Conservation (phyloP, 208 protist species). For the Wallacemonas sp. region DNA sequence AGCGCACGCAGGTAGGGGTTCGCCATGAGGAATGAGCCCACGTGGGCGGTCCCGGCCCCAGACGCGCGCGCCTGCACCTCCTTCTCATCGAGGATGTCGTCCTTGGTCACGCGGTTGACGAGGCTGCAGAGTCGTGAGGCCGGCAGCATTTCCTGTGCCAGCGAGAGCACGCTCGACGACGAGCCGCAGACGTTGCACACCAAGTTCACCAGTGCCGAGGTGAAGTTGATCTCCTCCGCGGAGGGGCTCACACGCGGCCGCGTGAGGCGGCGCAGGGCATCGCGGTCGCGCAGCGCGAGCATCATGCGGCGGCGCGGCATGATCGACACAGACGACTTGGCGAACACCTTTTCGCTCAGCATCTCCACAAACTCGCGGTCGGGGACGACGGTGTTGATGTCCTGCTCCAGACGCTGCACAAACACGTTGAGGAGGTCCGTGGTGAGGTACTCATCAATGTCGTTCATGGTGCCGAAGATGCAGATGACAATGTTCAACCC, state of each 20-base stretch:
- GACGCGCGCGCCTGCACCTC: conserved; percentile 12
- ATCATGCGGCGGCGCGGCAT: conserved; percentile 70
- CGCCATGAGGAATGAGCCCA: conserved; percentile 44
- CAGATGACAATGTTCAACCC: conserved; percentile 64
- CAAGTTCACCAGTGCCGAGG: conserved; percentile 62
- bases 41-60: not conserved
- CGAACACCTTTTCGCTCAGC: conserved; percentile 60
- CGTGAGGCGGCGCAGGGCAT: conserved; percentile 46
- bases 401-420: conserved; percentile 40
- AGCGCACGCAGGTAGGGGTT: conserved; percentile 66
- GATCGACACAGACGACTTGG: conserved; percentile 41
- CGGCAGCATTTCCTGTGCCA: conserved; percentile 60
- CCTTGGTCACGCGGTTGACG: conserved; percentile 25
- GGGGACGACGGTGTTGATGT: conserved; percentile 45
- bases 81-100: conserved; percentile 25
- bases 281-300: conserved; percentile 56
- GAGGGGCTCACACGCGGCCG: conserved; percentile 27
- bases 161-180: conserved; percentile 50
- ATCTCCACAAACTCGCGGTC: conserved; percentile 63
- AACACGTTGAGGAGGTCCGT: conserved; percentile 43
- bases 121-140: conserved; percentile 36
- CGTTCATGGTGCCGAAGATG: conserved; percentile 51
- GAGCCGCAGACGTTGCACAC: conserved; percentile 72
- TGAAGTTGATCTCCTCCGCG: conserved; percentile 49
- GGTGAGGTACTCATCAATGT: conserved; percentile 67